phyloP scores from a whole-genome alignment of 805 yeast genomes.

The Saccharomycopsis fibuligera region DNA sequence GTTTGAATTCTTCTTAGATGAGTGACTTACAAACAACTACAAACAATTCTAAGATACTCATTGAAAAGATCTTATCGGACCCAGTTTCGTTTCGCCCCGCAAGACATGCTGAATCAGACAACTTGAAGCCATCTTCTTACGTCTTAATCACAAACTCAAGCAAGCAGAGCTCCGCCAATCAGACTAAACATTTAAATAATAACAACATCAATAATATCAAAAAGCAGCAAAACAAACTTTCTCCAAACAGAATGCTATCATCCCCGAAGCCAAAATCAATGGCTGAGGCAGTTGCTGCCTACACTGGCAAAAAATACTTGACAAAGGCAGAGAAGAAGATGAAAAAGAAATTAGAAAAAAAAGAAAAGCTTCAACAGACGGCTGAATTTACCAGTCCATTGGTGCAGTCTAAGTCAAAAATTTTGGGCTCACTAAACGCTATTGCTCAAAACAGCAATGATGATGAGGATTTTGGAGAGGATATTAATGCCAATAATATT shows the following conservation, averaged over 20 bases:
- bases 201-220: background rate
- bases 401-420: too few species aligned
- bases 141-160: constrained; percentile 4
- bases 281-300: constrained; percentile 56
- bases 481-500: constrained; percentile 8
- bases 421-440: background rate
- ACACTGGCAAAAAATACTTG: constrained; percentile 48
- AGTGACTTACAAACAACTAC: background rate
- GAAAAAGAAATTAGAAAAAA: constrained; percentile 24
- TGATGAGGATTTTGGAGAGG: constrained; percentile 14
- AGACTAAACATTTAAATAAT: background rate
- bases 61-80: constrained; percentile 17
- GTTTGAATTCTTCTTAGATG: background rate
- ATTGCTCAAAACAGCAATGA: too few species aligned
- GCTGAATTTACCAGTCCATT: too few species aligned
- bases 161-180: background rate
- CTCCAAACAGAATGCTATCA: background rate
- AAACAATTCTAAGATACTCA: constrained; percentile 10
- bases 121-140: constrained; percentile 18
- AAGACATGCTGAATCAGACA: constrained; percentile 11
- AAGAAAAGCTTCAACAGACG: background rate
- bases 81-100: constrained; percentile 15
- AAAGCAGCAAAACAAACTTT: too few species aligned
- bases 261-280: constrained; percentile 31
- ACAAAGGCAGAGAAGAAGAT: constrained; percentile 38